Base-by-base conservation (phyloP, 2,329 filamentous ascomycete species). In the Phaeosphaeriaceae sp. region DNA sequence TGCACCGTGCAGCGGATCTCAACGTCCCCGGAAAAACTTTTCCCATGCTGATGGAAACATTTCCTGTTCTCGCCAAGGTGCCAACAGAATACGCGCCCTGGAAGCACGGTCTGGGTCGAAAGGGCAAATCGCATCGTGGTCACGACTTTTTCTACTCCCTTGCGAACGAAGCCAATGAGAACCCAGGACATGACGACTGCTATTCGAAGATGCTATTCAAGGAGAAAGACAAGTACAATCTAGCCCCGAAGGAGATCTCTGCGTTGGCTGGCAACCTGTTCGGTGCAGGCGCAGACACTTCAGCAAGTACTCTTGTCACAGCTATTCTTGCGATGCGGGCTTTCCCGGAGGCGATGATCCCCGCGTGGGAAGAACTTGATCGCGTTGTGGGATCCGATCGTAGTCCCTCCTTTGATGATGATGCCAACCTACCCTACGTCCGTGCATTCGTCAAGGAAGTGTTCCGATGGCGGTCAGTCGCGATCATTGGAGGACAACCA, bases 11-110 rank as follows among this genome's bases (percentile, higher is more conserved):
- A 0, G 85, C 85, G 1, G 84, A 86, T 55, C 74, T 88, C 4
- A 78, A 79, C 24, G 77, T 79, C 1, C 76, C 75, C 0, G 87
- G 78, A 19, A 85, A 85, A 68, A 81, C 74, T 0, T 87, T 88
- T 59, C 85, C 86, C 3, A 86, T 86, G 82, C 71, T 88, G 26
- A 80, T 86, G 74, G 85, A 86, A 69, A 86, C 84, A 0, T 86
- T 86, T 69, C 82, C 81, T 46, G 72, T 85, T 1, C 81, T 87
- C n/a, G 85, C 85, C 1, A 53, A 49, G n/a, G 80, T 86, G 85
- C 64, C 85, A 83, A 23, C 86, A 83, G 83, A 61, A 48, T 65
- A 63, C 46, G 74, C 74, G 1, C 74, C 74, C 1, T 78, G 75
- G 75, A 78, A 76, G 48, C 71, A 75, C 19, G 74, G 74, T 9